Percentiles rank a stretch among this genome's conserved stretches.
Evolutionary conservation across 345 rosid species (phyloP).

Genomic region (Dimocarpus longan): DNA sequence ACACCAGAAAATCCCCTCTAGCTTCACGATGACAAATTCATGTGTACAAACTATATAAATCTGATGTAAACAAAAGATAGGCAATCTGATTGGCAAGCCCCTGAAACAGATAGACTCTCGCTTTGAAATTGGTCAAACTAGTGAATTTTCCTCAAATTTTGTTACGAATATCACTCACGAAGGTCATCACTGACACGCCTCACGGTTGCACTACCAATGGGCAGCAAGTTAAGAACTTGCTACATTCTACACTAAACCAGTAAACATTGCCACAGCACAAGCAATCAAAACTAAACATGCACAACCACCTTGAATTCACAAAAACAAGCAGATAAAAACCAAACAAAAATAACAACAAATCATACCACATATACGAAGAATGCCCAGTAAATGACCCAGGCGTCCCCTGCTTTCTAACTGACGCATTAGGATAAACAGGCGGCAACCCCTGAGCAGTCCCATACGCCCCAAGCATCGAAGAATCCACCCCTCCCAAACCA

Average conservation of each 20-base stretch:
- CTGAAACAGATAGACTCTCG: not conserved
- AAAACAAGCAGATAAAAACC: conserved; percentile 16
- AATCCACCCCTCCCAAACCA: conserved; percentile 35
- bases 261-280: not conserved
- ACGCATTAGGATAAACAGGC: conserved; percentile 31
- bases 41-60: not conserved
- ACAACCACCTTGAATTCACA: not conserved
- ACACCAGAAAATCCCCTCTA: not conserved
- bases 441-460: conserved; percentile 39
- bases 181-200: not conserved
- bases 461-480: conserved; percentile 32
- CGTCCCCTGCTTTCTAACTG: conserved; percentile 37
- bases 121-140: not conserved
- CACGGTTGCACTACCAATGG: not conserved
- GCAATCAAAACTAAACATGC: conserved; percentile 3
- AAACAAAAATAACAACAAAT: conserved; percentile 1
- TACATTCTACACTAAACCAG: not conserved
- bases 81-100: not conserved
- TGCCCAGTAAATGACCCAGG: conserved; percentile 43
- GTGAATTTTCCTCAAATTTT: not conserved
- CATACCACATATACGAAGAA: conserved; percentile 55
- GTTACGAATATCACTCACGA: not conserved
- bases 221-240: not conserved
- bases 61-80: not conserved
- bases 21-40: not conserved